A percentile compares a stretch with the other conserved stretches of the same genome.
Conservation (phyloP, 495 filamentous ascomycete genomes). For the Xylaria scruposa region DNA sequence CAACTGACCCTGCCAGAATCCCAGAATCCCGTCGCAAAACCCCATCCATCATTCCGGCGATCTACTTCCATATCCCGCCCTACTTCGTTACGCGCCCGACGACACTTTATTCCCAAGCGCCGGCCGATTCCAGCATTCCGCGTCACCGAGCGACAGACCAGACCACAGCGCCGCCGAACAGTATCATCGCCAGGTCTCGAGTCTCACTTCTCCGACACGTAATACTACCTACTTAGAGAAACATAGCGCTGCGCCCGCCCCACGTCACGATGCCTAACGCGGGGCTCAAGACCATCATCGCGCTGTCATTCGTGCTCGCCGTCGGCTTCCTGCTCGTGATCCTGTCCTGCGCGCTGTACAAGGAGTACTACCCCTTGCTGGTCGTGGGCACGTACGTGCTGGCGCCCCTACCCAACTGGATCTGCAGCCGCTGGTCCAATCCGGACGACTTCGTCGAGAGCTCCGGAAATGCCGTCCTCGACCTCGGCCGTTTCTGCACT, state of each 20-base stretch:
- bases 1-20: neutral
- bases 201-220: neutral
- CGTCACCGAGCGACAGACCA: conserved; percentile 1
- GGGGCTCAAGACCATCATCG: conserved; percentile 98
- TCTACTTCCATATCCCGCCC: neutral
- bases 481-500: conserved; percentile 93
- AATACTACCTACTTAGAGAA: neutral
- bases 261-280: conserved; percentile 72
- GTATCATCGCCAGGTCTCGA: neutral
- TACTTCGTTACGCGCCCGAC: neutral
- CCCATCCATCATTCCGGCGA: neutral
- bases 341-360: conserved; percentile 92
- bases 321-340: conserved; percentile 99
- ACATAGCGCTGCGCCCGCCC: conserved; percentile 5
- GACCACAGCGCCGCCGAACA: neutral
- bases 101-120: neutral
- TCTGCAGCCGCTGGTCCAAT: conserved; percentile 84
- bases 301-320: conserved; percentile 97
- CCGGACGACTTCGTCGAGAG: conserved; percentile 97
- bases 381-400: conserved; percentile 95
- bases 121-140: neutral
- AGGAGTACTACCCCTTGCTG: conserved; percentile 89
- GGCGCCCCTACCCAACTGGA: conserved; percentile 94
- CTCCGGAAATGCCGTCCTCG: conserved; percentile 77
- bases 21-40: conserved; percentile 1